Percentiles rank a stretch among this genome's conserved stretches.
phyloP scores from a whole-genome alignment of 768 basidiomycete genomes.

The Mrakia hoshinonis region DNA sequence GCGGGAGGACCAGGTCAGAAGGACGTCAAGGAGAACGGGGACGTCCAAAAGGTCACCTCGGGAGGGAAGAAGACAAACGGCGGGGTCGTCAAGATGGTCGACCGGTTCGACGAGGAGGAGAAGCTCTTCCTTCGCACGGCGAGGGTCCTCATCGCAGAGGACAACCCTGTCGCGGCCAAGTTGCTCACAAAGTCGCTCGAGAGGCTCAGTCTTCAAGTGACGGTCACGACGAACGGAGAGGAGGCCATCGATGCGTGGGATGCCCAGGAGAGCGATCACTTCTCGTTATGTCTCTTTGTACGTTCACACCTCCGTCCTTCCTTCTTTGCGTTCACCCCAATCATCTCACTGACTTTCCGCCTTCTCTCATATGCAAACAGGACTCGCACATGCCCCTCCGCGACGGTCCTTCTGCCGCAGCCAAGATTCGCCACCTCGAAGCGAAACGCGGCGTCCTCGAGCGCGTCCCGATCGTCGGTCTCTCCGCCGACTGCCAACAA shows the following conservation, averaged over 20 bases:
- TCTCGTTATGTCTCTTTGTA: conserved; percentile 4
- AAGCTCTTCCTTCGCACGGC: conserved; percentile 51
- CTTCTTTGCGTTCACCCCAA: background rate
- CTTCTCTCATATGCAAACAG: background rate
- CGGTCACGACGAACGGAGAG: conserved; percentile 11
- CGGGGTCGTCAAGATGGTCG: conserved; percentile 49
- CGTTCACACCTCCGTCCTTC: too few relatives aligned
- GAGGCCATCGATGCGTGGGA: conserved; percentile 16
- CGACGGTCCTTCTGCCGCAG: conserved; percentile 18
- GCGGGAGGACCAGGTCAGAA: conserved; percentile 1
- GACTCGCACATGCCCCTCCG: conserved; percentile 17
- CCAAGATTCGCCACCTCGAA: conserved; percentile 10
- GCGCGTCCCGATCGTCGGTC: conserved; percentile 3
- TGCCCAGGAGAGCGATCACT: background rate
- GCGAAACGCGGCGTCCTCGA: background rate
- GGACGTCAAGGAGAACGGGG: too few relatives aligned
- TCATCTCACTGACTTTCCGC: conserved; percentile 33
- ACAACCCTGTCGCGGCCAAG: conserved; percentile 18
- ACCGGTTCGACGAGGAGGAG: conserved; percentile 46
- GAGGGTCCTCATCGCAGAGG: conserved; percentile 52
- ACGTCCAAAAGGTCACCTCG: too few relatives aligned
- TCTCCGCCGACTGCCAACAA: conserved; percentile 20
- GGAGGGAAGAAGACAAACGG: conserved; percentile 64
- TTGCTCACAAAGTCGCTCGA: conserved; percentile 9
- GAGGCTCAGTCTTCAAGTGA: background rate